Evolutionary conservation across 345 rosid species (phyloP), one percentile per base, ranked within the genome.

Genomic region (Eucalyptus camaldulensis): DNA sequence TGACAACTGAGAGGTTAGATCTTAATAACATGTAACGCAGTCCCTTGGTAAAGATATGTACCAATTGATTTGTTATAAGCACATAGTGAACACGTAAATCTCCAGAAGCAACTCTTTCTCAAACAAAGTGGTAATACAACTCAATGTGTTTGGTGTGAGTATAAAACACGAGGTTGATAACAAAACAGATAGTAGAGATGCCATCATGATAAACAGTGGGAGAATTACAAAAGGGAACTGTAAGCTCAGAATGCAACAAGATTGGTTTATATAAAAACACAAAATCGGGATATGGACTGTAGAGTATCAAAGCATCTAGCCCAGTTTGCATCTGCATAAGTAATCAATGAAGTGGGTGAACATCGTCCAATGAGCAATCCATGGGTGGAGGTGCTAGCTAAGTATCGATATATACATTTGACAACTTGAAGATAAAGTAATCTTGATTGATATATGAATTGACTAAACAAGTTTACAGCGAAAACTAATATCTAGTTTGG

Each of bases 221-320:
- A 56, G 13, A 22, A 56, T 56, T 56, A 56, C 6, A 56, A 56
- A 10, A 9, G 13, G 6, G 7, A 10, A 56, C 29, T 0, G 13
- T 3, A 24, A 56, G 13, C 62, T 56, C 1, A 10, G 0, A 24
- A 25, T 22, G 29, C 12, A 56, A 56, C 29, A 56, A 56, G 62
- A 56, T 56, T 56, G 13, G 62, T 56, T 29, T 24, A 4, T 9
- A 24, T 22, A 56, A 22, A 56, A 24, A 56, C 29, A 56, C 62
- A 24, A 56, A 56, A 24, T 1, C 6, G 0, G 0, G 5, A 56
- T 22, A 10, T 56, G 3, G 6, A 24, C 1, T 0, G 1, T 56
- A 22, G 29, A 4, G 13, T 56, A 24, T 56, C 29, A 24, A 22
- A 56, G 62, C 29, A 56, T 56, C 62, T 25, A 56, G 29, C 62